phyloP scores from a whole-genome alignment of 805 yeast genomes.

The Ogataea pilisensis region DNA sequence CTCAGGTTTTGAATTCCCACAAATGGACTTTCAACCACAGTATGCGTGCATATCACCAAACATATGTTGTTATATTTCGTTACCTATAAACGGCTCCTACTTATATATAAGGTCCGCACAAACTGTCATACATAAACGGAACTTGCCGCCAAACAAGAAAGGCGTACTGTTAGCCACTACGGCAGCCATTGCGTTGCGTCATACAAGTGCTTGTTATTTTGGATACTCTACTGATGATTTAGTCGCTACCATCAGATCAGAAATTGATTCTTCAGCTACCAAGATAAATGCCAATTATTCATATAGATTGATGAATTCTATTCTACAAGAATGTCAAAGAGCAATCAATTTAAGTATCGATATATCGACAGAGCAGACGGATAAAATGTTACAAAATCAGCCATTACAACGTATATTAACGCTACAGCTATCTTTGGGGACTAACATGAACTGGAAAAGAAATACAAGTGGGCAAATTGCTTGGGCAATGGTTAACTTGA shows the following conservation, averaged over 20 bases:
- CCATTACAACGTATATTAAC: slow-evolving; percentile 72
- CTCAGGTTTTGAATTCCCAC: slow-evolving; percentile 50
- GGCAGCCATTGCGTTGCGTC: slow-evolving; percentile 59
- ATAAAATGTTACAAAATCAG: slow-evolving; percentile 68
- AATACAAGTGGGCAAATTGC: slow-evolving; percentile 46
- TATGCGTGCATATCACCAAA: slow-evolving; percentile 48
- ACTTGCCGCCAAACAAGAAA: slow-evolving; percentile 17
- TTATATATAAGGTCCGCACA: slow-evolving; percentile 22
- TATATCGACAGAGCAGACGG: slow-evolving; percentile 69
- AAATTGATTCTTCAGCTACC: slow-evolving; percentile 32
- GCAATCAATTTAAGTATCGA: slow-evolving; percentile 71
- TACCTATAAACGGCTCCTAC: slow-evolving; percentile 23
- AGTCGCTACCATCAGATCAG: slow-evolving; percentile 49
- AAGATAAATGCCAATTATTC: slow-evolving; percentile 24
- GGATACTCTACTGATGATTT: slow-evolving; percentile 69
- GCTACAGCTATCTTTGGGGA: slow-evolving; percentile 65
- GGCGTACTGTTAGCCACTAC: slow-evolving; percentile 42
- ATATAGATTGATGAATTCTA: slow-evolving; percentile 35
- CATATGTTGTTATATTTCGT: slow-evolving; percentile 37
- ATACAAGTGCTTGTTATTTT: slow-evolving; percentile 67
- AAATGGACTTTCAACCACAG: slow-evolving; percentile 30
- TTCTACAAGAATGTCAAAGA: slow-evolving; percentile 66
- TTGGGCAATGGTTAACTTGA: slow-evolving; percentile 60
- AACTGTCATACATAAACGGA: slow-evolving; percentile 14
- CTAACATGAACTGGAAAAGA: slow-evolving; percentile 34